Evolutionary conservation across 805 yeast species (phyloP).

Genomic region (Hanseniaspora valbyensis): DNA sequence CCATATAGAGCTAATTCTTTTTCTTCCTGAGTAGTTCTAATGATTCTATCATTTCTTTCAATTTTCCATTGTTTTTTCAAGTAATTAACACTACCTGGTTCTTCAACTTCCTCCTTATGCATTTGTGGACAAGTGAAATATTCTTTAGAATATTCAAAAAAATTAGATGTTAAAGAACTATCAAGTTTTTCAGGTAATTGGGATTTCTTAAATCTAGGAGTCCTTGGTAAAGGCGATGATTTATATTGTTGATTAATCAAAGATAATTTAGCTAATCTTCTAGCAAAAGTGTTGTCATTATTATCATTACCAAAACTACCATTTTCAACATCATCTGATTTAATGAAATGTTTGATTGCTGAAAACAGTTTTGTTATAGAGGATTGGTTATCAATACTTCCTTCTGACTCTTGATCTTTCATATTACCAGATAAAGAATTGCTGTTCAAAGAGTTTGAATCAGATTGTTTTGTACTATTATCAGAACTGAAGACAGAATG

Average conservation of each 20-base stretch:
- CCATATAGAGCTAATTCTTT: constrained; percentile 74
- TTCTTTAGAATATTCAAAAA: constrained; percentile 68
- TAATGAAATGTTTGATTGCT: constrained; percentile 18
- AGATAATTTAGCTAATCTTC: constrained; percentile 19
- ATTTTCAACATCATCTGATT: constrained; percentile 17
- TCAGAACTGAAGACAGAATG: constrained; percentile 13
- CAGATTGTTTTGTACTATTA: constrained; percentile 20
- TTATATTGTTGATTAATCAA: constrained; percentile 30
- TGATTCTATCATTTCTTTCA: constrained; percentile 74
- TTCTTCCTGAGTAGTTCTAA: constrained; percentile 82
- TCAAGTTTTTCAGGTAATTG: constrained; percentile 22
- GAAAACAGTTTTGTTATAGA: constrained; percentile 23
- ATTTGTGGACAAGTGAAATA: constrained; percentile 95
- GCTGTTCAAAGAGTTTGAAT: constrained; percentile 19
- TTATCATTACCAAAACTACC: constrained; percentile 22
- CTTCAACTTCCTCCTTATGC: constrained; percentile 72
- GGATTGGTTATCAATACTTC: constrained; percentile 4
- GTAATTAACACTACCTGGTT: constrained; percentile 82
- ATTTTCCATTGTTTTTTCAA: constrained; percentile 78
- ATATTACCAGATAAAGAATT: no score
- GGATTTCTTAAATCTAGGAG: constrained; percentile 40
- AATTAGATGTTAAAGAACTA: constrained; percentile 49
- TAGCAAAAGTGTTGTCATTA: constrained; percentile 5
- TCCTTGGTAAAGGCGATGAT: constrained; percentile 41
- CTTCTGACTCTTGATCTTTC: constrained; percentile 15